A percentile compares a stretch with the other conserved stretches of the same genome.
Conservation (phyloP, 2,329 filamentous ascomycete species). For the Alternaria alternata region DNA sequence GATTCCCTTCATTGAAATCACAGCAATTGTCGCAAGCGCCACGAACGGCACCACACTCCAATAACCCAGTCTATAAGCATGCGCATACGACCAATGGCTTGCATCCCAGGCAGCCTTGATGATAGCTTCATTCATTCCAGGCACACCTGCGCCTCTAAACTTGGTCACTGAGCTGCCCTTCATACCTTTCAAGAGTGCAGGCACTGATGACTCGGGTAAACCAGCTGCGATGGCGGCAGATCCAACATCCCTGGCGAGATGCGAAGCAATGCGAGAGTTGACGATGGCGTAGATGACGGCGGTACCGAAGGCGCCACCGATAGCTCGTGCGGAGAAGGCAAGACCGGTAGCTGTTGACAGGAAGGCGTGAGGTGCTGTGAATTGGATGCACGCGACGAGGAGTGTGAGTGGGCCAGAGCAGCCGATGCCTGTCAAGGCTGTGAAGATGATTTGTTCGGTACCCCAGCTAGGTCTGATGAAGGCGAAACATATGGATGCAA, state of each 20-base stretch:
- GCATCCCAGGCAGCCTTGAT: constrained; percentile 35
- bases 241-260: constrained; percentile 31
- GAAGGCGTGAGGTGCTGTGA: constrained; percentile 42
- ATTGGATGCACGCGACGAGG: constrained; percentile 44
- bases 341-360: constrained; percentile 44
- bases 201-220: constrained; percentile 28
- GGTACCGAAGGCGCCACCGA: constrained; percentile 44
- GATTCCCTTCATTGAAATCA: constrained; percentile 39
- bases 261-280: constrained; percentile 31
- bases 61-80: constrained; percentile 41
- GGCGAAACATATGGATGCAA: constrained; percentile 37
- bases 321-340: constrained; percentile 44
- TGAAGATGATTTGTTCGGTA: constrained; percentile 37
- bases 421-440: constrained; percentile 38
- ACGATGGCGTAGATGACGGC: constrained; percentile 44
- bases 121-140: constrained; percentile 25
- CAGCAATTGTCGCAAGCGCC: constrained; percentile 34
- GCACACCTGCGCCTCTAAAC: constrained; percentile 19
- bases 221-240: constrained; percentile 35
- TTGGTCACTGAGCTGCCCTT: constrained; percentile 21
- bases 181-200: constrained; percentile 32
- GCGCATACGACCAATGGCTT: constrained; percentile 41
- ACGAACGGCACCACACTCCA: constrained; percentile 46
- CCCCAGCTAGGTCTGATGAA: constrained; percentile 37
- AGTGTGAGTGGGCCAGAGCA: constrained; percentile 42